Base-by-base conservation (phyloP, 176 grass and related monocot species). In the Aegilops umbellulata region DNA sequence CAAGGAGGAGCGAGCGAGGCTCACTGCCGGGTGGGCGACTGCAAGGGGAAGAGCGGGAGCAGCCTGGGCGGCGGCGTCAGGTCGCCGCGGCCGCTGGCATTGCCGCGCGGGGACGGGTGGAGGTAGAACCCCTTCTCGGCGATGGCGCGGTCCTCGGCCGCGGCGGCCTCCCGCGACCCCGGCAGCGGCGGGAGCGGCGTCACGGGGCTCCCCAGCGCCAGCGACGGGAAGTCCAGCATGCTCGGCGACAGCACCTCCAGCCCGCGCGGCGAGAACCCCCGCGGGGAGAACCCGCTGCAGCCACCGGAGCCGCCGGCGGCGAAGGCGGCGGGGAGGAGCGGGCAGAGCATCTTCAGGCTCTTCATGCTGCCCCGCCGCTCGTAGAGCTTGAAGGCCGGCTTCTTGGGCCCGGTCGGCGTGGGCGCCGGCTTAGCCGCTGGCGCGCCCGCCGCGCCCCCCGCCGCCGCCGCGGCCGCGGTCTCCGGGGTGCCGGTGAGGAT, bases 91-190 rank as follows among this genome's bases (percentile, higher is more conserved):
- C 34, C 7, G n/a, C 69, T 32, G 19, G 81, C 82, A 83, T 85
- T 77, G 46, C 85, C 81, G 80, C 95, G 90, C 20, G 95, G 95
- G 1, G 95, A 97, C 11, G 95, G 95, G 39, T 97, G 95, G 65
- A 97, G 87, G 60, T 97, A 97, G 86, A 92, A 97, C 0, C 93
- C 93, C 80, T 97, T 97, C 79, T 91, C 93, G 39, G 95, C 95
- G 86, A 97, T 97, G 83, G 95, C 95, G 85, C 91, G 87, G 82
- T 97, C 95, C 91, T 97, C 95, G 39, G 95, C 95, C 3, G 87
- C 83, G 1, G 81, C 76, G 13, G 95, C 95, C 32, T 90, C 93
- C 51, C 65, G 15, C 38, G 95, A 93, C 49, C 91, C 91, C 0
- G 93, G 84, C n/a, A 90, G 93, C 12, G 89, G 91, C 80, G 90